Evolutionary conservation across 73 alveolate species (phyloP), one percentile per base, ranked within the genome.

Genomic region (Symbiodinium natans): DNA sequence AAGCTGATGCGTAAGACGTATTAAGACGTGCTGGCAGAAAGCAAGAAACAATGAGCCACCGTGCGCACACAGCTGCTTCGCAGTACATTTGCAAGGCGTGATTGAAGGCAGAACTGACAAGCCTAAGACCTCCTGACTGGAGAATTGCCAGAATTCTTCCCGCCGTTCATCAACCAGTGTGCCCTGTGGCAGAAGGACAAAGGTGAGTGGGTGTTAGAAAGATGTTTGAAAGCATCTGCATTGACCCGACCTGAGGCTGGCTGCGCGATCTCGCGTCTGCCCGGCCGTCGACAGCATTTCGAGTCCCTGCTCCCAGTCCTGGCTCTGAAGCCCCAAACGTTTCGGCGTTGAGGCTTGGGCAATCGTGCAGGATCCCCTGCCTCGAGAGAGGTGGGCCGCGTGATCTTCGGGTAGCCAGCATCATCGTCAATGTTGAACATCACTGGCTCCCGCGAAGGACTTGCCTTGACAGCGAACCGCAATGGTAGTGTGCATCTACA

Each of bases 301-400:
- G 74, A 88, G 80, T 43, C 95, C 95, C 86, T 88, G 95, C 36
- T 88, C 95, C 95, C 95, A 88, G 34, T 88, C 95, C 95, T 88
- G 85, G 87, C 33, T 38, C 68, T 41, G 71, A 6, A 10, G 38
- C 11, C 21, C 38, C 41, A 9, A 46, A 13, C 59, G 59, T 46
- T 46, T 46, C 59, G 59, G 59, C 6, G 6, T 46, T 46, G 13
- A 46, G 59, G 13, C 59, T 46, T 46, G 13, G 59, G 59, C n/a
- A n/a, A n/a, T n/a, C n/a, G n/a, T n/a, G n/a, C n/a, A n/a, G n/a
- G n/a, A n/a, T n/a, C n/a, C n/a, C 63, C 33, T 5, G 95, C 95
- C 95, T 88, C 95, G 74, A 88, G 80, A n/a, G 95, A 88, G 43
- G 95, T 88, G 74, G 95, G 95, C 7, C 95, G 95, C 77, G 85